phyloP scores from a whole-genome alignment of 768 basidiomycete genomes.

The Albatrellus ellisii region DNA sequence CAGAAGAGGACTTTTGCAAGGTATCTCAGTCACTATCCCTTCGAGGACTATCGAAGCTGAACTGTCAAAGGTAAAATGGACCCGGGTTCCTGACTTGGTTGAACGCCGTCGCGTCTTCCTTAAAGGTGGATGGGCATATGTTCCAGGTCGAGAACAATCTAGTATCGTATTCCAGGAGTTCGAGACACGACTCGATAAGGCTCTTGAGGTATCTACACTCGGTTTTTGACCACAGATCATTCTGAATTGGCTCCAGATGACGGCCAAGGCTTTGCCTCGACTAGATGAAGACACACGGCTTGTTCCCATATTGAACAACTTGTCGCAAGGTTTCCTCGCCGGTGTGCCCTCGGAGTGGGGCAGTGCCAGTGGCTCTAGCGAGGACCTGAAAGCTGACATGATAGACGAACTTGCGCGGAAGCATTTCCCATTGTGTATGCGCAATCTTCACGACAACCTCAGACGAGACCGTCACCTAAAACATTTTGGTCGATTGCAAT shows the following conservation, averaged over 20 bases:
- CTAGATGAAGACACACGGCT: slow-evolving; percentile 92
- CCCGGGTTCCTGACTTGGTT: slow-evolving; percentile 85
- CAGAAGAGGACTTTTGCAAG: slow-evolving; percentile 71
- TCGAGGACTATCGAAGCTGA: not conserved
- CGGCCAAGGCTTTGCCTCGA: slow-evolving; percentile 76
- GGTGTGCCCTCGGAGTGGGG: slow-evolving; percentile 82
- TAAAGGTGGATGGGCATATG: slow-evolving; percentile 77
- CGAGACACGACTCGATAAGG: slow-evolving; percentile 51
- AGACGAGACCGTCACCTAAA: slow-evolving; percentile 76
- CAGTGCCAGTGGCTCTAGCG: slow-evolving; percentile 36
- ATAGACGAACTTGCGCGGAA: slow-evolving; percentile 73
- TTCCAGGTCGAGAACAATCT: slow-evolving; percentile 61
- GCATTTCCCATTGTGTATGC: slow-evolving; percentile 96
- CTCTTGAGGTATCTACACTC: slow-evolving; percentile 49
- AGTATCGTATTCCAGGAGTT: slow-evolving; percentile 87
- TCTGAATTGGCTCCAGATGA: slow-evolving; percentile 35
- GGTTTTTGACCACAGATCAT: not conserved
- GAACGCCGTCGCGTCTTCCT: slow-evolving; percentile 71
- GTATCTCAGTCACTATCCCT: slow-evolving; percentile 23
- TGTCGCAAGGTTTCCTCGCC: slow-evolving; percentile 88
- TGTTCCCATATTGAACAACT: slow-evolving; percentile 76
- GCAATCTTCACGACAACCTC: slow-evolving; percentile 72
- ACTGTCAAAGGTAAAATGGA: slow-evolving; percentile 77
- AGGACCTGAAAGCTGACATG: slow-evolving; percentile 86
- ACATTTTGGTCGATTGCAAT: slow-evolving; percentile 84